Evolutionary conservation across 192 early-diverging fungal species (phyloP), one percentile per base, ranked within the genome.

Genomic region (Podila clonocystis): DNA sequence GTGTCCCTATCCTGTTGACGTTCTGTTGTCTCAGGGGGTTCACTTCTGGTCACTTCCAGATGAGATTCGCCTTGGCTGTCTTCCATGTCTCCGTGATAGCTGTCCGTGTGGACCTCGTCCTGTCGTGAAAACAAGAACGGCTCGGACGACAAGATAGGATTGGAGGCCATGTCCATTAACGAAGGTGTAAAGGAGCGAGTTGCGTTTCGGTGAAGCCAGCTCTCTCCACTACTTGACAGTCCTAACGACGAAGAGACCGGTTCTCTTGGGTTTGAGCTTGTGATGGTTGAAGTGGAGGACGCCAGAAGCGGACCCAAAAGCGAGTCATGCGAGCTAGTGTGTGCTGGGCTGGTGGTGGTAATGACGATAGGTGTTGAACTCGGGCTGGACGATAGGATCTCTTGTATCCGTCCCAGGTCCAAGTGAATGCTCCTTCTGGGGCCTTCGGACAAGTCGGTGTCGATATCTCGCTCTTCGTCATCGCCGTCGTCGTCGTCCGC

Each of bases 381-480:
- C n/a, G 75, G 75, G 57, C 68, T 77, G 6, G 75, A 77, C 28
- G 45, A 58, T 8, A 77, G 30, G 3, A 77, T 77, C 15, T 77
- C 75, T 22, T 50, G 75, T 24, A 77, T 64, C 22, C 75, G 63
- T 0, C 68, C 55, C 48, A 77, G 30, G 26, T 77, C 75, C 0
- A 77, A 33, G 0, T 68, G 30, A 17, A 63, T 67, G 29, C n/a
- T 31, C 19, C 63, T 55, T 26, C 52, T 24, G 41, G 65, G 19
- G 9, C 75, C 68, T 9, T 78, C 75, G 24, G 68, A 78, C 19
- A 71, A 9, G 38, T 79, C 75, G 4, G 75, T 79, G 31, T 72
- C 75, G 15, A 67, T 62, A 13, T 57, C 69, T 2, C 59, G 63
- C 26, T 79, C 75, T 36, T 79, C 69, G 24, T 72, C 41, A 15